phyloP scores from a whole-genome alignment of 257 asterid species.

The Oldenlandia corymbosa region DNA sequence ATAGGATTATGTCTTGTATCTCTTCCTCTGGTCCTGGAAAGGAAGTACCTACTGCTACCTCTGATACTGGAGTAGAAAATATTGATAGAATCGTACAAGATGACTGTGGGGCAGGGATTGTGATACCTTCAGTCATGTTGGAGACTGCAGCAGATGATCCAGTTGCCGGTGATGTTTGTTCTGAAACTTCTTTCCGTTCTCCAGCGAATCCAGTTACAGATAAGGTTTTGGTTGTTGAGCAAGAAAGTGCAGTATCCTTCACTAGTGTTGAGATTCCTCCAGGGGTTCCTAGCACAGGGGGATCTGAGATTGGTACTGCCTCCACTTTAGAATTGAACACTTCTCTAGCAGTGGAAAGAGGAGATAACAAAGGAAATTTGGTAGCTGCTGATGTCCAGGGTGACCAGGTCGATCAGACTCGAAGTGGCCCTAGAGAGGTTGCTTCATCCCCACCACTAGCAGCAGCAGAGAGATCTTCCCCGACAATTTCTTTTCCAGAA shows the following conservation, averaged over 20 bases:
- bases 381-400: slow-evolving; percentile 17
- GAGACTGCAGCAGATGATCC: slow-evolving; percentile 23
- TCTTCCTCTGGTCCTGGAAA: slow-evolving; percentile 10
- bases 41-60: slow-evolving; percentile 15
- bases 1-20: slow-evolving; percentile 17
- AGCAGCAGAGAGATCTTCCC: slow-evolving; percentile 9
- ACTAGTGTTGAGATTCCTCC: slow-evolving; percentile 16
- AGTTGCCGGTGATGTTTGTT: slow-evolving; percentile 3
- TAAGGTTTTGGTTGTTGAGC: slow-evolving; percentile 10
- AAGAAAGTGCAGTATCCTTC: slow-evolving; percentile 7
- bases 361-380: slow-evolving; percentile 19
- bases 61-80: slow-evolving; percentile 19
- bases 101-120: slow-evolving; percentile 15
- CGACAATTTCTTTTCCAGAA: slow-evolving; percentile 2
- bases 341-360: slow-evolving; percentile 17
- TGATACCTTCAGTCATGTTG: slow-evolving; percentile 11
- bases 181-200: slow-evolving; percentile 7
- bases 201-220: slow-evolving; percentile 4
- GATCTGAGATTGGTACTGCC: slow-evolving; percentile 12
- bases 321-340: slow-evolving; percentile 8
- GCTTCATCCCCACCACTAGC: slow-evolving; percentile 16
- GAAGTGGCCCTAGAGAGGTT: slow-evolving; percentile 9
- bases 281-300: slow-evolving; percentile 14
- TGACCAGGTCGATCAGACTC: slow-evolving; percentile 23
- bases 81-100: slow-evolving; percentile 16